A percentile compares a stretch with the other conserved stretches of the same genome.
phyloP scores from a whole-genome alignment of 2,329 filamentous ascomycete genomes.

The Aspergillus viridinutans region DNA sequence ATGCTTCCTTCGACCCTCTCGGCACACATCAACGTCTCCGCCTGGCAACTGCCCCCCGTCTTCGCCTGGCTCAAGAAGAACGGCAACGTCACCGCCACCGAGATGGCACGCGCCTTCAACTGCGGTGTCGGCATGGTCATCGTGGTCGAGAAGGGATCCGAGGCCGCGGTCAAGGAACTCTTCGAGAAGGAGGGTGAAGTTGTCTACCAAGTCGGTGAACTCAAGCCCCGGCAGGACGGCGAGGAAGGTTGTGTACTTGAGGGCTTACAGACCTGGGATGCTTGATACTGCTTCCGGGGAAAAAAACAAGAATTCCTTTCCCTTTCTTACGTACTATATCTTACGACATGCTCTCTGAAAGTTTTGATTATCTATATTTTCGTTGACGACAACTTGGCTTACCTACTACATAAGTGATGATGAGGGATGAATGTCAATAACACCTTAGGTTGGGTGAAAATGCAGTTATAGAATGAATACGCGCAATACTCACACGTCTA shows the following conservation, averaged over 20 bases:
- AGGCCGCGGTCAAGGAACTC: conserved; percentile 54
- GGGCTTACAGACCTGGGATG: conserved; percentile 51
- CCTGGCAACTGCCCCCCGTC: conserved; percentile 72
- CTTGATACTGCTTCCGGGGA: conserved; percentile 9
- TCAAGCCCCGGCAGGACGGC: conserved; percentile 55
- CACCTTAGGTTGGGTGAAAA: neutral
- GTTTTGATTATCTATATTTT: conserved; percentile 7
- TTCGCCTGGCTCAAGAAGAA: conserved; percentile 80
- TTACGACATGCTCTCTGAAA: neutral
- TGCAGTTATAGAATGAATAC: neutral
- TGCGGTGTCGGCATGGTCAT: conserved; percentile 92
- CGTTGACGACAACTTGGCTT: neutral
- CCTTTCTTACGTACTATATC: conserved; percentile 7
- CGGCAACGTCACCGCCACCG: conserved; percentile 64
- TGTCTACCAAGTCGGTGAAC: conserved; percentile 69
- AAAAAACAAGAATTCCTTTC: conserved; percentile 4
- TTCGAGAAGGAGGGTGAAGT: conserved; percentile 68
- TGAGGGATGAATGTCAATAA: neutral
- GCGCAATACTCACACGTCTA: neutral
- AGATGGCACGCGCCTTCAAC: conserved; percentile 94
- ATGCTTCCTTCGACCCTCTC: conserved; percentile 78
- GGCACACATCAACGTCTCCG: conserved; percentile 71
- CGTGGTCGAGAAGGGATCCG: conserved; percentile 66
- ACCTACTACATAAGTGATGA: neutral
- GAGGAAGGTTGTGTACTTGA: conserved; percentile 60